phyloP scores from a whole-genome alignment of 108 stramenopile genomes.

The Skeletonema marinoi region DNA sequence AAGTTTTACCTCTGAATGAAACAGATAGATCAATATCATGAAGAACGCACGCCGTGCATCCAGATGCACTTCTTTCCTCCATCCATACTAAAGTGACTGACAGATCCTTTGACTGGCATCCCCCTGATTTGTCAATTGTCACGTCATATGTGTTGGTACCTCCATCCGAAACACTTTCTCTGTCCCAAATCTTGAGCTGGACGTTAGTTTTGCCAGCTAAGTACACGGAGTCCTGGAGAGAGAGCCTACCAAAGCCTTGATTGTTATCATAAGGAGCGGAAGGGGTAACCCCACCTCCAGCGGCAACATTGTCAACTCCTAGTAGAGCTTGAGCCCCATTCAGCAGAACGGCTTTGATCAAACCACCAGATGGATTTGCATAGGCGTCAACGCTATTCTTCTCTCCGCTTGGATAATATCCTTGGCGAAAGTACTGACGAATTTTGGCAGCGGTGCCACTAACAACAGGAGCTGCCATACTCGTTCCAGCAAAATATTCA shows the following conservation, averaged over 20 bases:
- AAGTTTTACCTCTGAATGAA: slow-evolving; percentile 28
- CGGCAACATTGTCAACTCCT: slow-evolving; percentile 32
- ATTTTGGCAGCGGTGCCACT: slow-evolving; percentile 66
- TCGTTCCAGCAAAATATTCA: slow-evolving; percentile 32
- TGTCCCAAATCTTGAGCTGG: slow-evolving; percentile 20
- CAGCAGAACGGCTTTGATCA: slow-evolving; percentile 68
- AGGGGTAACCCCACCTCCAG: slow-evolving; percentile 6
- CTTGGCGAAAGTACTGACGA: slow-evolving; percentile 66
- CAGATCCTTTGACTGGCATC: slow-evolving; percentile 14
- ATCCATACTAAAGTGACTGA: slow-evolving; percentile 31
- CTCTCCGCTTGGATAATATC: slow-evolving; percentile 53
- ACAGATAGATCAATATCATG: slow-evolving; percentile 37
- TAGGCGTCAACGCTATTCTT: slow-evolving; percentile 10
- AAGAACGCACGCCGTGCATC: slow-evolving; percentile 20
- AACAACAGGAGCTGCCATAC: slow-evolving; percentile 69
- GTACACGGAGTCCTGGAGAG: slow-evolving; percentile 24
- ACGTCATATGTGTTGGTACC: slow-evolving; percentile 19
- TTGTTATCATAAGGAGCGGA: slow-evolving; percentile 39
- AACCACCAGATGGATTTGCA: slow-evolving; percentile 53
- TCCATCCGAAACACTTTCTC: slow-evolving; percentile 17
- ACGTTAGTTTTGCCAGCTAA: slow-evolving; percentile 29
- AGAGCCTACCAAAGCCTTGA: slow-evolving; percentile 44
- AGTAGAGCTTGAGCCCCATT: slow-evolving; percentile 45
- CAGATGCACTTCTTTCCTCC: slow-evolving; percentile 18
- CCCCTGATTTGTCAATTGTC: slow-evolving; percentile 20